Percentiles rank a stretch among this genome's conserved stretches.
phyloP scores from a whole-genome alignment of 2,329 filamentous ascomycete genomes.

The Chaetothyriales sp. region DNA sequence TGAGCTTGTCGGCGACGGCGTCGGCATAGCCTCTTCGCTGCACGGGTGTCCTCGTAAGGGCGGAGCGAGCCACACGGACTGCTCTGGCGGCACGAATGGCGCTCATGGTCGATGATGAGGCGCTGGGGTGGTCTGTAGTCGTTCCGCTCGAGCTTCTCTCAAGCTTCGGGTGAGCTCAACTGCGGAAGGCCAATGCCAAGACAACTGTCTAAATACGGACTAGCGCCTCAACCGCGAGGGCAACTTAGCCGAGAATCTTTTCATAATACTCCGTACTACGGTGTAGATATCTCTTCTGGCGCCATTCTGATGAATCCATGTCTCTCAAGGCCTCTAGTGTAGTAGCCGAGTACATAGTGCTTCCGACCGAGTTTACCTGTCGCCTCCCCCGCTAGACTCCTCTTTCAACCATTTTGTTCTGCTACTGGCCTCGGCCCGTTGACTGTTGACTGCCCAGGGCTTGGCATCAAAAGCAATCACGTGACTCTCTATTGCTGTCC shows the following conservation, averaged over 20 bases:
- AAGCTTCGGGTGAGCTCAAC: neutral
- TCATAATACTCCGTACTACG: no score
- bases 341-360: no score
- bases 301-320: neutral
- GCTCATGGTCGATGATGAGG: constrained; percentile 55
- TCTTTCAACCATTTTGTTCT: no score
- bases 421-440: no score
- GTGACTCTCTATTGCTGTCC: no score
- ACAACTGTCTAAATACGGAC: neutral
- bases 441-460: no score
- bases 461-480: no score
- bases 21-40: constrained; percentile 88
- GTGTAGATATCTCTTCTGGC: no score
- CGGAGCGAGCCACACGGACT: constrained; percentile 63
- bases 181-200: neutral
- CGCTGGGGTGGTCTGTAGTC: neutral
- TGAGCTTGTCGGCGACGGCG: constrained; percentile 83
- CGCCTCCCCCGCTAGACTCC: no score
- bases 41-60: constrained; percentile 59
- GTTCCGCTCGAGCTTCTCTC: neutral
- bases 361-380: no score
- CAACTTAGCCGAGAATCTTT: neutral
- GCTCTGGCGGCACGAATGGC: constrained; percentile 82
- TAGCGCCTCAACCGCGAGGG: neutral
- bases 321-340: no score